Percentiles rank a stretch among this genome's conserved stretches.
Conservation (phyloP, 2,329 filamentous ascomycete species). For the Aspergillus hortae region DNA sequence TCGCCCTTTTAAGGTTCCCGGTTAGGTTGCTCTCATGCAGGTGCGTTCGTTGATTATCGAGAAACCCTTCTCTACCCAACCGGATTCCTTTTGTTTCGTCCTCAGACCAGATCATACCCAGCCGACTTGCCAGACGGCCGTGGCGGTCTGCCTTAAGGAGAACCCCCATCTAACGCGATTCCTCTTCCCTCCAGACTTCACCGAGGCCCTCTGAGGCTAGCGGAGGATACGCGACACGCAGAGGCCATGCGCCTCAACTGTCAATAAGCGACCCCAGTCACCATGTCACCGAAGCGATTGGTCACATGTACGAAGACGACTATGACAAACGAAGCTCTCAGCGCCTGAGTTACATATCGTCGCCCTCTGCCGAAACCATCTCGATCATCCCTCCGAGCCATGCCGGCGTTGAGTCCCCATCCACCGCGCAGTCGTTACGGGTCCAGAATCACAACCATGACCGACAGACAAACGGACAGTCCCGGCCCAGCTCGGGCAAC, state of each 20-base stretch:
- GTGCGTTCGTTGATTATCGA: conserved; percentile 23
- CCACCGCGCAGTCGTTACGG: conserved; percentile 26
- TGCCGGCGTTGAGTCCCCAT: conserved; percentile 23
- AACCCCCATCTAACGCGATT: not conserved
- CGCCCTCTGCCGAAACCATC: conserved; percentile 43
- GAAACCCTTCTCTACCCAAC: not conserved
- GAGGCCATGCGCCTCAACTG: conserved; percentile 59
- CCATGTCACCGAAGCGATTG: conserved; percentile 92
- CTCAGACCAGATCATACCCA: too few relatives aligned
- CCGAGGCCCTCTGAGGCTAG: conserved; percentile 38
- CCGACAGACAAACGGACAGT: conserved; percentile 30
- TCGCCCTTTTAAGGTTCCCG: conserved; percentile 19
- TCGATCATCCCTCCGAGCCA: conserved; percentile 35
- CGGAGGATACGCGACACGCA: conserved; percentile 49
- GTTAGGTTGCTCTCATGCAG: conserved; percentile 36
- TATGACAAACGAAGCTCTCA: conserved; percentile 60
- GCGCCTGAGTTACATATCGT: conserved; percentile 70
- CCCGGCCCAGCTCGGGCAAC: conserved; percentile 20
- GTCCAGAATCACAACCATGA: conserved; percentile 32
- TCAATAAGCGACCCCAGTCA: conserved; percentile 84
- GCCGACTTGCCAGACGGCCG: too few relatives aligned
- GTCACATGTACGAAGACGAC: conserved; percentile 80
- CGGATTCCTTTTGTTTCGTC: not conserved
- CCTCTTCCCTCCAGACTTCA: conserved; percentile 34
- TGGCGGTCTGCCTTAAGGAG: not conserved